Conservation (phyloP, 495 filamentous ascomycete species). For the Viridothelium virens region DNA sequence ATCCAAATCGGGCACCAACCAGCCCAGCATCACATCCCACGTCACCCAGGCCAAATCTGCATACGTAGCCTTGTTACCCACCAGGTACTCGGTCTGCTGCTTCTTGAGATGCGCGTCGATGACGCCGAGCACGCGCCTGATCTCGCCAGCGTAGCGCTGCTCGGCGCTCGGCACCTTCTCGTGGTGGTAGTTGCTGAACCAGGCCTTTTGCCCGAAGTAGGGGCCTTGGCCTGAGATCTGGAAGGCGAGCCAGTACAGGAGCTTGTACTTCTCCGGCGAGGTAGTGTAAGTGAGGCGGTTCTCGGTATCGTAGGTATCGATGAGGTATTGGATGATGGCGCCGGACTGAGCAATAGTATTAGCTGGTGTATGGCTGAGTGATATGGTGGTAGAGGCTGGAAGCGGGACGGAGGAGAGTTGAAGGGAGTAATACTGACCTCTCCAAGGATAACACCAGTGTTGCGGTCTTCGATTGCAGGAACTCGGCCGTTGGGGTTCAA, state of each 20-base stretch:
- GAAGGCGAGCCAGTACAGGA: constrained; percentile 37
- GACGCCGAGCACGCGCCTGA: constrained; percentile 38
- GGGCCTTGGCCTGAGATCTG: constrained; percentile 43
- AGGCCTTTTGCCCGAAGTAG: constrained; percentile 41
- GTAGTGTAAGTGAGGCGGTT: constrained; percentile 15
- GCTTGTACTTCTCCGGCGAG: constrained; percentile 18
- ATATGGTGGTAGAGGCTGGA: not conserved
- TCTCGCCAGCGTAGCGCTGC: constrained; percentile 41
- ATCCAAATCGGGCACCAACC: constrained; percentile 19
- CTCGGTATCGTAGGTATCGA: constrained; percentile 18
- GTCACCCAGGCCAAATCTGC: constrained; percentile 47
- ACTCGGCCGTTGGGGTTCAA: constrained; percentile 66
- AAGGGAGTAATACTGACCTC: constrained; percentile 6
- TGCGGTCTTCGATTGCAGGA: constrained; percentile 55
- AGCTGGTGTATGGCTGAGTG: no score
- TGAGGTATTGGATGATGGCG: constrained; percentile 16
- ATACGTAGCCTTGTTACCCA: constrained; percentile 66
- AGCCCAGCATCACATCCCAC: constrained; percentile 24
- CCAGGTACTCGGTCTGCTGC: constrained; percentile 52
- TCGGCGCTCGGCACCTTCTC: constrained; percentile 37
- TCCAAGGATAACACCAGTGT: constrained; percentile 57
- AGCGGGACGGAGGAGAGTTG: not conserved
- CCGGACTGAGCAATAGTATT: constrained; percentile 5
- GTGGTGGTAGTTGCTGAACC: constrained; percentile 37
- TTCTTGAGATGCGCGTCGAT: constrained; percentile 52